Evolutionary conservation across 2,329 filamentous ascomycete species (phyloP).

Genomic region (Diaporthe humulicola): DNA sequence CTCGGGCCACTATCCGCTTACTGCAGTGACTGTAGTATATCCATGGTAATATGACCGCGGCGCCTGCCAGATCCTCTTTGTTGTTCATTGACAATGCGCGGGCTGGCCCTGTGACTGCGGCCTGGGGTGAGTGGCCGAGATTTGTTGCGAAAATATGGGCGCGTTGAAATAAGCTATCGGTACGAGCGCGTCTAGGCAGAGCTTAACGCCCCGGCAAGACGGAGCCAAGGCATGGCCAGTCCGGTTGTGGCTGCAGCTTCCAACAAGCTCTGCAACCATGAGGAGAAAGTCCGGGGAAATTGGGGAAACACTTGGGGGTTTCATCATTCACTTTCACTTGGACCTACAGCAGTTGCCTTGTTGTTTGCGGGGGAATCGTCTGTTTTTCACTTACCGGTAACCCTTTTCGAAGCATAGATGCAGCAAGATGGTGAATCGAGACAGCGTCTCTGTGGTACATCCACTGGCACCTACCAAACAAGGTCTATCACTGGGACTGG

Average conservation of each 20-base stretch:
- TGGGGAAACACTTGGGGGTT: background rate
- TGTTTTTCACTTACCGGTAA: background rate
- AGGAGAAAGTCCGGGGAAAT: constrained; percentile 22
- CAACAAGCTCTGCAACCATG: constrained; percentile 13
- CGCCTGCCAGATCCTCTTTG: background rate
- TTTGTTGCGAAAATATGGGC: constrained; percentile 27
- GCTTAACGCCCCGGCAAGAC: background rate
- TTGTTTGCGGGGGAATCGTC: background rate
- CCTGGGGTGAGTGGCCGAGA: constrained; percentile 17
- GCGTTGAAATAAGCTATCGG: constrained; percentile 21
- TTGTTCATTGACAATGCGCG: background rate
- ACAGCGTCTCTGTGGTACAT: too few relatives aligned
- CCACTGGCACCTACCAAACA: background rate
- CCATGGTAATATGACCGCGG: background rate
- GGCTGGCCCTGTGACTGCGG: background rate
- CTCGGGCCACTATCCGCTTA: background rate
- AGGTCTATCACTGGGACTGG: background rate
- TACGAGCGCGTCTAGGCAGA: constrained; percentile 4
- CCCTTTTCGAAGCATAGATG: background rate
- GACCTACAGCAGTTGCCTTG: background rate
- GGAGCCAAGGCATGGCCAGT: constrained; percentile 3
- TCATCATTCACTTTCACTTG: background rate
- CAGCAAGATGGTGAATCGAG: background rate
- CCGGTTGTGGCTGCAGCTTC: constrained; percentile 15
- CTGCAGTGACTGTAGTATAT: background rate